Evolutionary conservation across 768 basidiomycete genomes (phyloP).

Genomic region (Leccinum fibrillosum): DNA sequence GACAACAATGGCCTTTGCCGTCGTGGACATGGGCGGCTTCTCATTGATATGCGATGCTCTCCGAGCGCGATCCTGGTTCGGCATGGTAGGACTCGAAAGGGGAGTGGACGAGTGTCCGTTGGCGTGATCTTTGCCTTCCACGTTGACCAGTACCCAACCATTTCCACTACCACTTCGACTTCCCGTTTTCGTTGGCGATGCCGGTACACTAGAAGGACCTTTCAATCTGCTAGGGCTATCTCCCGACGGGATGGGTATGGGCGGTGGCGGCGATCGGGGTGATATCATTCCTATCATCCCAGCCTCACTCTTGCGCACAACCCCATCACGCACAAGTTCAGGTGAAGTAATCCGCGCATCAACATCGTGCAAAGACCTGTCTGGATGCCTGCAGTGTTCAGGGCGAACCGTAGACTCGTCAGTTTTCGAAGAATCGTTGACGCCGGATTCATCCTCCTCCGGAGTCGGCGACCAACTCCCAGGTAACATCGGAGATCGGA

Average conservation of each 20-base stretch:
- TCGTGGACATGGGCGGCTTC: constrained; percentile 38
- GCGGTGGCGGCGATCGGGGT: constrained; percentile 24
- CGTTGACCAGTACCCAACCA: constrained; percentile 67
- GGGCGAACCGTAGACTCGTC: constrained; percentile 26
- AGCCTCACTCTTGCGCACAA: constrained; percentile 59
- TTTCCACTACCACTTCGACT: constrained; percentile 40
- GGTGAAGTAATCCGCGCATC: constrained; percentile 51
- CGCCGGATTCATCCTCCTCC: constrained; percentile 45
- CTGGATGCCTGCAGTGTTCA: constrained; percentile 27
- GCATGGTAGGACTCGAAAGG: constrained; percentile 26
- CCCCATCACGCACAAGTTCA: constrained; percentile 43
- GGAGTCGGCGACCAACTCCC: constrained; percentile 55
- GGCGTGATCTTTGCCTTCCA: constrained; percentile 42
- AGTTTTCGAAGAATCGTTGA: constrained; percentile 23
- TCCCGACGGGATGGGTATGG: constrained; percentile 26
- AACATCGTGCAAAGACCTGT: constrained; percentile 46
- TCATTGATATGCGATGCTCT: constrained; percentile 25
- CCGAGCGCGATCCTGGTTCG: constrained; percentile 29
- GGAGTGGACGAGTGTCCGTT: constrained; percentile 23
- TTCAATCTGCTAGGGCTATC: constrained; percentile 25
- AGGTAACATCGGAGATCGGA: constrained; percentile 41
- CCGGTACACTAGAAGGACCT: constrained; percentile 22
- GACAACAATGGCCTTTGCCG: constrained; percentile 63
- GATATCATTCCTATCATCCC: constrained; percentile 54
- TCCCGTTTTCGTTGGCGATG: constrained; percentile 34